A percentile compares a stretch with the other conserved stretches of the same genome.
Evolutionary conservation across 2,329 filamentous ascomycete species (phyloP).

Genomic region (Penicillium sp.): DNA sequence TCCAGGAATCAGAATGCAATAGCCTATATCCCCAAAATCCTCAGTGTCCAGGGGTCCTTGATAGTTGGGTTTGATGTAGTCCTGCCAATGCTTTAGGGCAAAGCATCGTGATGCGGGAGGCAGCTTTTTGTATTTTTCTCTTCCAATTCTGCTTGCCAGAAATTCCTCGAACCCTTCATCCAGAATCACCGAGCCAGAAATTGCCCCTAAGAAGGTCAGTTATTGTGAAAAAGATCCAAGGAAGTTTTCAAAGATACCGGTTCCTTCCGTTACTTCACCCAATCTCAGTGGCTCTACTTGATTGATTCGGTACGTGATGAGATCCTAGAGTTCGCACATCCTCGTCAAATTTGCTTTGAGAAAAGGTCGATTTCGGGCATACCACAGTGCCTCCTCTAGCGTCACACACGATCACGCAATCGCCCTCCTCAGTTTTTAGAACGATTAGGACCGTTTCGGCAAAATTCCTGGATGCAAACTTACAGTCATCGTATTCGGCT

Average conservation of each 20-base stretch:
- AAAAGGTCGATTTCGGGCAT: constrained; percentile 4
- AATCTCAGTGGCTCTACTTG: constrained; percentile 33
- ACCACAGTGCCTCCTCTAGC: constrained; percentile 48
- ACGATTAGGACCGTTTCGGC: not conserved
- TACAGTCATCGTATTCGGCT: constrained; percentile 35
- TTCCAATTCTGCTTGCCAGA: constrained; percentile 34
- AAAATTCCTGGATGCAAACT: not conserved
- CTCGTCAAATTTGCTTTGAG: not conserved
- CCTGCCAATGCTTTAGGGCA: constrained; percentile 41
- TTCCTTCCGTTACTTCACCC: constrained; percentile 37
- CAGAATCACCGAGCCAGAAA: constrained; percentile 42
- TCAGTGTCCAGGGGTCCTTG: constrained; percentile 29
- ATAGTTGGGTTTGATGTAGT: constrained; percentile 36
- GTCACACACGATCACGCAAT: constrained; percentile 46
- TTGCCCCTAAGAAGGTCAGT: constrained; percentile 28
- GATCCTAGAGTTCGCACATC: constrained; percentile 30
- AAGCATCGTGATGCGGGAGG: constrained; percentile 32
- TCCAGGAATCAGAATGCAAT: constrained; percentile 34
- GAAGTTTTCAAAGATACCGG: constrained; percentile 22
- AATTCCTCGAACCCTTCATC: constrained; percentile 38
- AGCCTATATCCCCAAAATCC: constrained; percentile 28
- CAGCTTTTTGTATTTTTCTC: constrained; percentile 37
- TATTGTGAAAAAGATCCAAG: not conserved
- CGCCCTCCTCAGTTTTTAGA: constrained; percentile 26
- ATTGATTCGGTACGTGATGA: constrained; percentile 41